phyloP scores from a whole-genome alignment of 768 basidiomycete species.

The Boletus pseudopeckii region DNA sequence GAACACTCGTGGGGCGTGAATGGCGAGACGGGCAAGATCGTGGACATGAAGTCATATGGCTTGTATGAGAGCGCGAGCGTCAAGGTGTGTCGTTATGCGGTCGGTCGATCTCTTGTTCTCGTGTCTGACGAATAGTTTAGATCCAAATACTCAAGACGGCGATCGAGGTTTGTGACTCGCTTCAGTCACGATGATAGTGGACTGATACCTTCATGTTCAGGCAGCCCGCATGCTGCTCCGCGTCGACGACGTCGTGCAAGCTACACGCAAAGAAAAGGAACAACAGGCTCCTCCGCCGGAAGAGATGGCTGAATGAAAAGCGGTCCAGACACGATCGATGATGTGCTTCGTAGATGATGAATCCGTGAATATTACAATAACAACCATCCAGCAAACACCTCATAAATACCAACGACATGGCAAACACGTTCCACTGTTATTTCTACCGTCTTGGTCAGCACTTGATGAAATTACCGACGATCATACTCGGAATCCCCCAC shows the following conservation, averaged over 20 bases:
- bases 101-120: neutral
- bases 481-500: conserved; percentile 87
- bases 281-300: conserved; percentile 51
- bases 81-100: conserved; percentile 49
- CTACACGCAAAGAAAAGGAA: conserved; percentile 65
- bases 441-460: conserved; percentile 36
- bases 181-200: neutral
- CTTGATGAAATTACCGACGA: conserved; percentile 85
- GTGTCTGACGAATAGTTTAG: conserved; percentile 32
- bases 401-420: conserved; percentile 6
- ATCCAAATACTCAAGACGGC: conserved; percentile 97
- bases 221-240: conserved; percentile 88
- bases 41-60: conserved; percentile 93
- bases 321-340: neutral
- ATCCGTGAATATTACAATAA: conserved; percentile 14
- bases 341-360: neutral
- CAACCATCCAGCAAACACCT: conserved; percentile 5
- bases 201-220: conserved; percentile 31
- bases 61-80: conserved; percentile 95
- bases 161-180: conserved; percentile 60
- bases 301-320: conserved; percentile 42
- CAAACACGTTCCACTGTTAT: neutral
- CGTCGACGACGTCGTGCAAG: conserved; percentile 92
- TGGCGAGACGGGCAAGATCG: conserved; percentile 93
- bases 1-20: conserved; percentile 92